Percentiles rank a stretch among this genome's conserved stretches.
Evolutionary conservation across 331 rosid species (phyloP).

Genomic region (Quercus lobata): DNA sequence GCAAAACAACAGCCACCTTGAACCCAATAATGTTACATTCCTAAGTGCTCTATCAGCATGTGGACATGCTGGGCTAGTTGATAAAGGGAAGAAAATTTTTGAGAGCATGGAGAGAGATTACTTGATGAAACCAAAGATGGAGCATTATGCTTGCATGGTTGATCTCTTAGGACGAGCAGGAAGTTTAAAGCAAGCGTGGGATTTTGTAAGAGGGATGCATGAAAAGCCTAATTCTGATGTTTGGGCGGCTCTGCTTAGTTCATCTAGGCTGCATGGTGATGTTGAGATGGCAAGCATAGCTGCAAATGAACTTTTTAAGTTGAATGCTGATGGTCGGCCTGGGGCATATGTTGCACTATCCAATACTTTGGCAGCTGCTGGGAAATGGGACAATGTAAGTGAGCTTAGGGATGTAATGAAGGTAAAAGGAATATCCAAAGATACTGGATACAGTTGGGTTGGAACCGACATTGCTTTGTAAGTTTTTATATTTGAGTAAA

Average conservation of each 20-base stretch:
- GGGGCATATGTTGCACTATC: conserved; percentile 90
- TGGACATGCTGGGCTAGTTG: conserved; percentile 80
- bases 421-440: conserved; percentile 60
- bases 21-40: conserved; percentile 76
- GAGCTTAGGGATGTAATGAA: conserved; percentile 87
- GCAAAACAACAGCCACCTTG: conserved; percentile 27
- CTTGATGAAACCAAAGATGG: conserved; percentile 68
- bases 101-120: conserved; percentile 62
- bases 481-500: background rate
- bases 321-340: conserved; percentile 56
- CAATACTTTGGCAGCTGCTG: conserved; percentile 84
- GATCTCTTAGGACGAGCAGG: conserved; percentile 93
- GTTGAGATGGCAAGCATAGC: conserved; percentile 71
- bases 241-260: conserved; percentile 88
- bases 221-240: conserved; percentile 78
- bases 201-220: conserved; percentile 62
- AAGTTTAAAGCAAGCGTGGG: conserved; percentile 64
- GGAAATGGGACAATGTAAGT: conserved; percentile 82
- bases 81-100: conserved; percentile 68
- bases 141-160: conserved; percentile 89
- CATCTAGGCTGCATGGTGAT: conserved; percentile 71
- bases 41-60: conserved; percentile 88
- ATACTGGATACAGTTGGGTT: conserved; percentile 67
- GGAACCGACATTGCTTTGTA: conserved; percentile 37
- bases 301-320: conserved; percentile 71